Evolutionary conservation across 805 yeast species (phyloP).

Genomic region (Candida verbasci): DNA sequence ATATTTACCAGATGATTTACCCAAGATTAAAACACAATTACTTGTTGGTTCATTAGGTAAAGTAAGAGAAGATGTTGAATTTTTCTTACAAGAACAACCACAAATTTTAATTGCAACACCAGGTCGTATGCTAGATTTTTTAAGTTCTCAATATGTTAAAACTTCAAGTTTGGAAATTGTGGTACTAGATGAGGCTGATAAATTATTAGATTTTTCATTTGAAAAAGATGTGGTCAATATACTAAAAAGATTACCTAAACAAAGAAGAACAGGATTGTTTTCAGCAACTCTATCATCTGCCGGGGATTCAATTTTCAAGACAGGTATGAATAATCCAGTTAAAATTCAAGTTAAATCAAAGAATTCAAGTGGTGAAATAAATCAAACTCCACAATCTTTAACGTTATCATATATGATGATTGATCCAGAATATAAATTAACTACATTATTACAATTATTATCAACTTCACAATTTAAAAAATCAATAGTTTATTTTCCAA

Average conservation of each 20-base stretch:
- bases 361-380: constrained; percentile 14
- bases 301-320: constrained; percentile 69
- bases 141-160: constrained; percentile 54
- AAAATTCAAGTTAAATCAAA: constrained; percentile 70
- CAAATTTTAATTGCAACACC: constrained; percentile 89
- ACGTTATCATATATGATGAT: constrained; percentile 57
- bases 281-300: constrained; percentile 91
- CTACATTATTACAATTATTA: constrained; percentile 52
- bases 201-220: constrained; percentile 75
- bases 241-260: constrained; percentile 72
- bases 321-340: constrained; percentile 93
- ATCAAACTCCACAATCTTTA: constrained; percentile 59
- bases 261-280: constrained; percentile 88
- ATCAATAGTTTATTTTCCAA: constrained; percentile 88
- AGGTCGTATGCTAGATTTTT: constrained; percentile 77
- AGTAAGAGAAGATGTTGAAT: constrained; percentile 67
- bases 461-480: constrained; percentile 59
- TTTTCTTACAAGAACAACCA: constrained; percentile 52
- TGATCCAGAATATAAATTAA: constrained; percentile 57
- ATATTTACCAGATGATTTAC: constrained; percentile 47
- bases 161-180: constrained; percentile 65
- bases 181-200: constrained; percentile 91
- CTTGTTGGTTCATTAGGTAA: constrained; percentile 61
- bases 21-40: constrained; percentile 49
- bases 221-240: constrained; percentile 64